These are phyloP conservation scores for Suillus clintonianus DNA, from an alignment of 768 basidiomycete species.

Conservation along the genomic window DNA sequence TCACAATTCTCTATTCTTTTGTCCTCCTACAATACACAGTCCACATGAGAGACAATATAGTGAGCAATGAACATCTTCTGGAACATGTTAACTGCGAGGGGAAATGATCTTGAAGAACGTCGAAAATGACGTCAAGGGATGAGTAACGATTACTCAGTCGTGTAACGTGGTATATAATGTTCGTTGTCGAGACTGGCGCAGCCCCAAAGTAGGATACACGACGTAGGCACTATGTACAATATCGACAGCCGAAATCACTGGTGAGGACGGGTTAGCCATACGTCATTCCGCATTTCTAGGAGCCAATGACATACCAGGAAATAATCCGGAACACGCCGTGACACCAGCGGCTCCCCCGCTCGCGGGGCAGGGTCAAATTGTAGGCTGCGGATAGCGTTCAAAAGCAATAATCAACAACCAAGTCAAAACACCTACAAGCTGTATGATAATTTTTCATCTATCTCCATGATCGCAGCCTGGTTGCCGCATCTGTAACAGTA, in stretches of 20 bases:
- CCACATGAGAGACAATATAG: neutral
- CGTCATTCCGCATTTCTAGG: neutral
- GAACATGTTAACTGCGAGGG: neutral
- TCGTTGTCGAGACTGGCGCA: slow-evolving; percentile 9
- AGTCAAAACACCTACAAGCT: slow-evolving; percentile 67
- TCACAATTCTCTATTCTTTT: neutral
- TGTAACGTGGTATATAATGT: slow-evolving; percentile 16
- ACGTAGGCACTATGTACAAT: slow-evolving; percentile 25
- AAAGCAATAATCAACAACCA: neutral
- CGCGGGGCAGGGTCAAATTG: slow-evolving; percentile 99
- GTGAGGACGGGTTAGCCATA: slow-evolving; percentile 1
- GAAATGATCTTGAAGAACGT: neutral
- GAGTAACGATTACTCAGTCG: slow-evolving; percentile 14
- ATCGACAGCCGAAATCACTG: slow-evolving; percentile 23
- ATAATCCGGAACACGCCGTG: slow-evolving; percentile 92
- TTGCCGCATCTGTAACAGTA: slow-evolving; percentile 99
- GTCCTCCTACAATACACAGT: slow-evolving; percentile 1
- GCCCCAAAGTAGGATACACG: slow-evolving; percentile 22
- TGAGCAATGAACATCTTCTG: slow-evolving; percentile 1
- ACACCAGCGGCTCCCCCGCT: slow-evolving; percentile 97
- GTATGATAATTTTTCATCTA: slow-evolving; percentile 96
- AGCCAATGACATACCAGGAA: slow-evolving; percentile 66
- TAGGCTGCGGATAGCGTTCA: slow-evolving; percentile 56
- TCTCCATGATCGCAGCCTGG: slow-evolving; percentile 99
- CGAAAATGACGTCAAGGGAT: neutral